Percentiles rank a stretch among this genome's conserved stretches.
phyloP scores from a whole-genome alignment of 2,329 filamentous ascomycete species.

The Trichoderma harzianum region DNA sequence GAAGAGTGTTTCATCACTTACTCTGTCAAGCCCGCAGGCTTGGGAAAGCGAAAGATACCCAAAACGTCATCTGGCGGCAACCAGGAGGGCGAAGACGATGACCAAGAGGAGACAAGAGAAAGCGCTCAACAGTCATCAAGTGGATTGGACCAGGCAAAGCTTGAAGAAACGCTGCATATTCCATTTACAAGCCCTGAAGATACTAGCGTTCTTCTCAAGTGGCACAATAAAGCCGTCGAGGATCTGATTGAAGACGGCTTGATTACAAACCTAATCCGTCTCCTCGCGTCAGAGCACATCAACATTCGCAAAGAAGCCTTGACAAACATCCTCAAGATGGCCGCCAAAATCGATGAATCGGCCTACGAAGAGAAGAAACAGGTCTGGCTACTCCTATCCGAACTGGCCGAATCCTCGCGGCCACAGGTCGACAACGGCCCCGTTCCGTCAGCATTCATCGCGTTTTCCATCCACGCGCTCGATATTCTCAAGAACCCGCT shows the following conservation, averaged over 20 bases:
- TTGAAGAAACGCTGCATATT: conserved; percentile 52
- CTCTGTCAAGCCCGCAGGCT: conserved; percentile 23
- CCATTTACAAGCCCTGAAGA: conserved; percentile 48
- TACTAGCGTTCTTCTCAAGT: conserved; percentile 54
- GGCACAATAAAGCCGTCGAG: conserved; percentile 73
- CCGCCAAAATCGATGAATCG: conserved; percentile 61
- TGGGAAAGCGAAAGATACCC: conserved; percentile 20
- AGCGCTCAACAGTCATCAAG: conserved; percentile 2
- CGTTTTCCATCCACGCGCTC: conserved; percentile 70
- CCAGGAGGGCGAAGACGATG: conserved; percentile 18
- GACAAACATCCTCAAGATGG: conserved; percentile 64
- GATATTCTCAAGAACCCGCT: conserved; percentile 70
- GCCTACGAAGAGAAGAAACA: conserved; percentile 73
- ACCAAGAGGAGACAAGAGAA: background rate
- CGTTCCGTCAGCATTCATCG: conserved; percentile 70
- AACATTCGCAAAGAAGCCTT: conserved; percentile 78
- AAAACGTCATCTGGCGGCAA: conserved; percentile 20
- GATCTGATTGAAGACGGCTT: conserved; percentile 77
- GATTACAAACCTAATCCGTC: conserved; percentile 65
- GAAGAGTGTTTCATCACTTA: conserved; percentile 29
- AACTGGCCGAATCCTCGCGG: conserved; percentile 72
- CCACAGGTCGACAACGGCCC: conserved; percentile 51
- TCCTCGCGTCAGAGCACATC: conserved; percentile 70
- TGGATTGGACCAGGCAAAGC: conserved; percentile 38
- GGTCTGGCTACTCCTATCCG: conserved; percentile 74